A percentile compares a stretch with the other conserved stretches of the same genome.
These are phyloP conservation scores for Zoysia japonica DNA, from an alignment of 176 grass and related monocot species.

Conservation along the genomic window DNA sequence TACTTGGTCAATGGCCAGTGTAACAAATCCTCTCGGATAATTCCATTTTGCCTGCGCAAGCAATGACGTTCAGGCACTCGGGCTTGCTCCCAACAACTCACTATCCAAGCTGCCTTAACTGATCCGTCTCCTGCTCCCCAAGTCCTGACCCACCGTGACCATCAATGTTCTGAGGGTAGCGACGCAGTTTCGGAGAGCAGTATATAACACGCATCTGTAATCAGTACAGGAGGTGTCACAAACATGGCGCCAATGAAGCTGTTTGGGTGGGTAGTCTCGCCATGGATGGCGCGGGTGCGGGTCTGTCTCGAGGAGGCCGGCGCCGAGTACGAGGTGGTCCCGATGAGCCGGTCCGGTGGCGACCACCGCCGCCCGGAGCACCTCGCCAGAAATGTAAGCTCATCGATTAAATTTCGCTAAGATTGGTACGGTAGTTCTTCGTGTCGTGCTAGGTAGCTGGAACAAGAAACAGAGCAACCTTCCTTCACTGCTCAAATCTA, in stretches of 20 bases:
- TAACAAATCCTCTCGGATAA: too few species aligned
- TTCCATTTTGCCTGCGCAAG: not conserved
- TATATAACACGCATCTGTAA: not conserved
- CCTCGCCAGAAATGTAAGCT: conserved; percentile 58
- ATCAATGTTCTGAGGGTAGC: not conserved
- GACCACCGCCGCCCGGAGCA: conserved; percentile 50
- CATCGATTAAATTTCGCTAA: too few species aligned
- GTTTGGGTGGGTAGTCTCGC: conserved; percentile 47
- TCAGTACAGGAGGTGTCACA: not conserved
- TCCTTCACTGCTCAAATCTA: not conserved
- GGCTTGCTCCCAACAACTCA: not conserved
- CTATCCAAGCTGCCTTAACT: not conserved
- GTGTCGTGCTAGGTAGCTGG: too few species aligned
- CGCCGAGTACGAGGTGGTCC: conserved; percentile 50
- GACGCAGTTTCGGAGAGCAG: not conserved
- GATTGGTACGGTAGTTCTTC: too few species aligned
- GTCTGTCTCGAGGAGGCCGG: conserved; percentile 59
- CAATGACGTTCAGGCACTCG: conserved; percentile 3
- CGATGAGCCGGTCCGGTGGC: conserved; percentile 35
- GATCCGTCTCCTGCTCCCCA: too few species aligned
- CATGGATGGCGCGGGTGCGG: conserved; percentile 41
- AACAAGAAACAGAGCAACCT: not conserved
- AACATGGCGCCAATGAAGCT: conserved; percentile 44
- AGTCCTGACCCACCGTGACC: not conserved
- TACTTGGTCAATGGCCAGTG: too few species aligned